Percentiles rank a stretch among this genome's conserved stretches.
phyloP scores from a whole-genome alignment of 176 grass and related monocot genomes.

The Cenchrus purpureus region DNA sequence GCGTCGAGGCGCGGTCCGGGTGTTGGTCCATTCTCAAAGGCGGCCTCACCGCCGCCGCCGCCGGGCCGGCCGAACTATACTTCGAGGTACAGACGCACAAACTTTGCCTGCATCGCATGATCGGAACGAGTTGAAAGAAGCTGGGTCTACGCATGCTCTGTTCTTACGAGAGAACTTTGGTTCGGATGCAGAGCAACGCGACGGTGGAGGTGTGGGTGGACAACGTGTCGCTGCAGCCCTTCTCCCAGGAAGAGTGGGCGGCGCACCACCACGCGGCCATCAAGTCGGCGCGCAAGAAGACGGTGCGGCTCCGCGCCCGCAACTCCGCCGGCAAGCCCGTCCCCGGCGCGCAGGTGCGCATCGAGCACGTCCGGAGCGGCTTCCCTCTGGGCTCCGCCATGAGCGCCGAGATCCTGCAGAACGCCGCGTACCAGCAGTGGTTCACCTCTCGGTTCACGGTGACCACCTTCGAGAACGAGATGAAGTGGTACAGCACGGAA shows the following conservation, averaged over 20 bases:
- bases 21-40: conserved; percentile 97
- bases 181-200: conserved; percentile 62
- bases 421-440: conserved; percentile 68
- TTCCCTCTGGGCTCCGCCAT: conserved; percentile 87
- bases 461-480: conserved; percentile 98
- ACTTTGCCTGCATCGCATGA: neutral
- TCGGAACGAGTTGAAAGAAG: neutral
- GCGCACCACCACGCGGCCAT: conserved; percentile 62
- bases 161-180: conserved; percentile 2
- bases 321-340: conserved; percentile 57
- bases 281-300: conserved; percentile 50
- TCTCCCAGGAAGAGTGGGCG: conserved; percentile 73
- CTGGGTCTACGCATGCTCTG: conserved; percentile 5
- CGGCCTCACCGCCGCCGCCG: conserved; percentile 65
- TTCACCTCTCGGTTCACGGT: conserved; percentile 83
- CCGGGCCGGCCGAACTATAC: conserved; percentile 65
- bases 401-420: conserved; percentile 61
- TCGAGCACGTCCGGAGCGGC: conserved; percentile 50
- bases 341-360: conserved; percentile 51
- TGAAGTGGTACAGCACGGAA: conserved; percentile 95
- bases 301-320: conserved; percentile 45
- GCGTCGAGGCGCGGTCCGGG: conserved; percentile 55
- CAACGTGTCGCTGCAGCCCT: conserved; percentile 81
- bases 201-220: conserved; percentile 78
- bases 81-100: conserved; percentile 51